Percentiles rank a stretch among this genome's conserved stretches.
Evolutionary conservation across 202 grass and related monocot species (phyloP).

Genomic region (Schoenoplectus triqueter): DNA sequence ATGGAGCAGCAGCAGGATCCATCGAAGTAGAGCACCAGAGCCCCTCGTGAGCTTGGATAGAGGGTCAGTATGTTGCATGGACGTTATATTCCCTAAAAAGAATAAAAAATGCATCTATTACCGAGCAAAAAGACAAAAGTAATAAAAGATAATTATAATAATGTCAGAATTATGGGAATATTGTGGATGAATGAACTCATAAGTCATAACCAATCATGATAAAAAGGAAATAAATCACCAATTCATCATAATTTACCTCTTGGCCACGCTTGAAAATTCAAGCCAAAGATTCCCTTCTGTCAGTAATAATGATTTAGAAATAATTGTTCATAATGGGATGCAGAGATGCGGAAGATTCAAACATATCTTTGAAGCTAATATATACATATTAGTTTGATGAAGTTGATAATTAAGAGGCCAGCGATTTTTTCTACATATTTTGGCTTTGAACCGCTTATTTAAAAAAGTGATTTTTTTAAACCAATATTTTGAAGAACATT

Average conservation of each 20-base stretch:
- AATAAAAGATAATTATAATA: not conserved
- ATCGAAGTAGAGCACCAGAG: no score
- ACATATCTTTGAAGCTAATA: not conserved
- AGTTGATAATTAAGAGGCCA: not conserved
- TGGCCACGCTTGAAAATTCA: constrained; percentile 11
- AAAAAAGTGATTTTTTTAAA: no score
- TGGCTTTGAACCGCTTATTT: no score
- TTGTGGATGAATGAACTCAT: not conserved
- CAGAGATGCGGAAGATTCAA: not conserved
- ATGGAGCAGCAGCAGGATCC: no score
- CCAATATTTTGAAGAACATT: no score
- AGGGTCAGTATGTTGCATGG: not conserved
- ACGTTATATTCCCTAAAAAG: not conserved
- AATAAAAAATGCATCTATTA: not conserved
- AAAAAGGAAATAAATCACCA: not conserved
- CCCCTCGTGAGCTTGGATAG: not conserved
- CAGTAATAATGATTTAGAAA: constrained; percentile 34
- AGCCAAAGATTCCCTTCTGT: constrained; percentile 35
- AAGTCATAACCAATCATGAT: constrained; percentile 4
- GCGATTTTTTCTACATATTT: not conserved
- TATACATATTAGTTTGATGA: not conserved
- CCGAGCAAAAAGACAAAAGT: not conserved
- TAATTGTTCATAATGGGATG: constrained; percentile 28
- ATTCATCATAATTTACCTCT: constrained; percentile 22
- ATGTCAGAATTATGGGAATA: not conserved